Conservation (phyloP, 139 green algal species). For the Coelastrella sp. region DNA sequence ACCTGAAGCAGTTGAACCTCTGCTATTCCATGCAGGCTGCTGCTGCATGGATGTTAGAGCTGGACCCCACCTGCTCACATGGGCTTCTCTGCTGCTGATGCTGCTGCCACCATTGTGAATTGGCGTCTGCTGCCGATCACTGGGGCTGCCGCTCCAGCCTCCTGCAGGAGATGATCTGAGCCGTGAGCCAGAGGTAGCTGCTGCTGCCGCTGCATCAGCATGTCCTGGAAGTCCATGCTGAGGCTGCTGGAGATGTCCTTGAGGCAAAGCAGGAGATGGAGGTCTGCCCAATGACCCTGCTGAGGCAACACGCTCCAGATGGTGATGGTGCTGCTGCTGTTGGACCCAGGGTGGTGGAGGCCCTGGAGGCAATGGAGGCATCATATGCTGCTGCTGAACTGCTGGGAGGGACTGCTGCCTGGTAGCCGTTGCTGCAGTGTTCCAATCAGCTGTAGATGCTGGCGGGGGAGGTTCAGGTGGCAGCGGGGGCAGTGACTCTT, state of each 20-base stretch:
- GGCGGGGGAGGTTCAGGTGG: constrained; percentile 24
- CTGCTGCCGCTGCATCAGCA: not conserved
- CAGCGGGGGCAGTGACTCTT: constrained; percentile 25
- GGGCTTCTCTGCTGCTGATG: not conserved
- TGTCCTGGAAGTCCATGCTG: not conserved
- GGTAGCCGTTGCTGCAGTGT: constrained; percentile 31
- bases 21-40: constrained; percentile 14
- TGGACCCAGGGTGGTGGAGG: not conserved
- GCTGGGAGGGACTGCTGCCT: not conserved
- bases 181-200: too few species aligned
- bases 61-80: not conserved
- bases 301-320: not conserved
- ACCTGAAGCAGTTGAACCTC: not conserved
- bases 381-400: constrained; percentile 18
- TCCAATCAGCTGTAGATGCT: constrained; percentile 19
- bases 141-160: not conserved
- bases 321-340: not conserved
- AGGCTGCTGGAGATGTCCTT: not conserved
- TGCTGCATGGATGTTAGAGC: constrained; percentile 1
- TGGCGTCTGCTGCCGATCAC: not conserved
- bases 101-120: not conserved
- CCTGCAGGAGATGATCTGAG: constrained; percentile 8
- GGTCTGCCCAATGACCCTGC: not conserved
- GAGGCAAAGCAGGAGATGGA: not conserved
- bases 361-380: not conserved